Conservation (phyloP, 257 asterid species). For the Petrea volubilis region DNA sequence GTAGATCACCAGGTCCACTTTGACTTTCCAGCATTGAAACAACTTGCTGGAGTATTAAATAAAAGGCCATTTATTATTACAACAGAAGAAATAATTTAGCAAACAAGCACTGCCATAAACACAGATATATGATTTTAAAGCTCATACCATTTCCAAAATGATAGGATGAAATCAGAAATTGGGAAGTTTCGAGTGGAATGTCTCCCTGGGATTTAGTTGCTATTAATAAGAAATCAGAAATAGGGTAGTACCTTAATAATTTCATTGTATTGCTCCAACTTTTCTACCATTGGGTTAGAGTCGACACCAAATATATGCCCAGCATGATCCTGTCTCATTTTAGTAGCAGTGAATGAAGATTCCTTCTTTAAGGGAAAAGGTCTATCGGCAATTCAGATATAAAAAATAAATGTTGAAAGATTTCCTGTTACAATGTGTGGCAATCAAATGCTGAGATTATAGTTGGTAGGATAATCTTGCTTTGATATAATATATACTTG, state of each 20-base stretch:
- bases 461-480: background rate
- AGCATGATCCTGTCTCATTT: slow-evolving; percentile 79
- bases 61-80: slow-evolving; percentile 20
- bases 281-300: slow-evolving; percentile 78
- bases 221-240: slow-evolving; percentile 1
- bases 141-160: slow-evolving; percentile 9
- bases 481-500: slow-evolving; percentile 1
- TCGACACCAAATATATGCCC: slow-evolving; percentile 97
- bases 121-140: background rate
- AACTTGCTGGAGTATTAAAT: slow-evolving; percentile 54
- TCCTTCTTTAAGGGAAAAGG: no score
- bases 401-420: background rate
- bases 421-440: background rate
- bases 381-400: background rate
- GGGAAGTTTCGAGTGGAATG: background rate
- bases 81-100: background rate
- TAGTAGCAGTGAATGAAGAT: no score
- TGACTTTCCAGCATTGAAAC: slow-evolving; percentile 70
- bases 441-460: slow-evolving; percentile 10
- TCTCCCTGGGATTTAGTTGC: slow-evolving; percentile 12
- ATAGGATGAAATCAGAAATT: background rate
- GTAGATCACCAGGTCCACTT: slow-evolving; percentile 86
- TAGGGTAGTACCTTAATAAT: slow-evolving; percentile 56
- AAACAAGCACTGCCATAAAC: background rate
- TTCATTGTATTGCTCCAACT: slow-evolving; percentile 85